Percentiles rank a stretch among this genome's conserved stretches.
Conservation (phyloP, 441 rosid species). For the Euphorbia corollata region DNA sequence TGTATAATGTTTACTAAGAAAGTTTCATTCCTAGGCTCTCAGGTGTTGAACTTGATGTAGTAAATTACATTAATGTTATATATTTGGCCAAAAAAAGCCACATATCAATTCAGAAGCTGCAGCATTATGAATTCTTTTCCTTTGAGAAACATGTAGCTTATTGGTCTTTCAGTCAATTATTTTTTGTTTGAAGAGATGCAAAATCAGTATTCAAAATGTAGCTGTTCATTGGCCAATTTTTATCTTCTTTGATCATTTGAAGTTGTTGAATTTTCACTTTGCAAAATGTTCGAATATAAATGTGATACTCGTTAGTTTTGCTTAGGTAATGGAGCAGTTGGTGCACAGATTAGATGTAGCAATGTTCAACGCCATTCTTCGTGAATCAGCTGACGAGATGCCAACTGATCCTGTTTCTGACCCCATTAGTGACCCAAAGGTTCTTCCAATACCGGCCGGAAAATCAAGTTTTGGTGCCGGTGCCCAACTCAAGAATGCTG, state of each 20-base stretch:
- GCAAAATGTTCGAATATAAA: conserved; percentile 12
- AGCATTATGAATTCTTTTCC: neutral
- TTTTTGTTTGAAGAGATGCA: too few species aligned
- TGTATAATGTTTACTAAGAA: neutral
- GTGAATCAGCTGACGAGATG: conserved; percentile 81
- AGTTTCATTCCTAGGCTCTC: neutral
- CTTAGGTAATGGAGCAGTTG: conserved; percentile 81
- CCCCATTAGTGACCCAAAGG: conserved; percentile 78
- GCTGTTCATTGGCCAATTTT: conserved; percentile 1
- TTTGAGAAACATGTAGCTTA: too few species aligned
- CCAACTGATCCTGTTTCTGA: conserved; percentile 95
- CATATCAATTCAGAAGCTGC: neutral
- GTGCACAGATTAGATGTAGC: conserved; percentile 84
- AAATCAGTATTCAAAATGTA: neutral
- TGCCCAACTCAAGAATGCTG: conserved; percentile 74
- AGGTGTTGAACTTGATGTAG: neutral
- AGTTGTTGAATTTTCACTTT: neutral
- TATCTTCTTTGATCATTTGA: neutral
- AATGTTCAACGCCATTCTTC: conserved; percentile 94
- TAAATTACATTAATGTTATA: too few species aligned
- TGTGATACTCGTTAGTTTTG: conserved; percentile 16
- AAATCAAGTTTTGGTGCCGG: conserved; percentile 88
- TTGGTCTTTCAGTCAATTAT: too few species aligned
- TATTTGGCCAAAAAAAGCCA: neutral
- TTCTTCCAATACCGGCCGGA: conserved; percentile 88